A percentile compares a stretch with the other conserved stretches of the same genome.
Conservation (phyloP, 2,329 filamentous ascomycete species). For the Stagonosporopsis tanaceti region DNA sequence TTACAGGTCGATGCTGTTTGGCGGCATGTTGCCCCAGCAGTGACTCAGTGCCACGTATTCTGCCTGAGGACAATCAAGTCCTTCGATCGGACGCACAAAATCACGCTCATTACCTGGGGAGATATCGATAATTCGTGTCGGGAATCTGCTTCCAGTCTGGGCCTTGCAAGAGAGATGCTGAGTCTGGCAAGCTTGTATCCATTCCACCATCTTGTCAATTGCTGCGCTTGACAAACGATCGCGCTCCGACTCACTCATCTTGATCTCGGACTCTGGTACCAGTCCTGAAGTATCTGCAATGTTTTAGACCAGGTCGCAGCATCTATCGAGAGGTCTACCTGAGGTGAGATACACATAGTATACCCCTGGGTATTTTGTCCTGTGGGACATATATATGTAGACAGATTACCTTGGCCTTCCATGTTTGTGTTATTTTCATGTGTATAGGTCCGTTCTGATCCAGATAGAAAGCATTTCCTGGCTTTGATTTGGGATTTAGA, state of each 20-base stretch:
- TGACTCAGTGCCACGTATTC: conserved; percentile 21
- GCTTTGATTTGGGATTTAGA: conserved; percentile 10
- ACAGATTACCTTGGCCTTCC: conserved; percentile 1
- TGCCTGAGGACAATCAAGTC: neutral
- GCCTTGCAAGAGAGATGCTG: conserved; percentile 3
- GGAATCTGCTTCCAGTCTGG: neutral
- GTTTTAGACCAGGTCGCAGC: neutral
- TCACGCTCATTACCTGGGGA: neutral
- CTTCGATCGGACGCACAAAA: conserved; percentile 9
- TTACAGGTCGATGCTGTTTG: conserved; percentile 11
- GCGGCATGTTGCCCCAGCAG: conserved; percentile 21
- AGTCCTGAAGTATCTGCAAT: neutral
- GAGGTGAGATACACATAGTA: conserved; percentile 13
- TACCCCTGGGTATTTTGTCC: neutral
- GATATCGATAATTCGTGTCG: conserved; percentile 11
- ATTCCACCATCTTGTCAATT: conserved; percentile 1
- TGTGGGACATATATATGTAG: conserved; percentile 14
- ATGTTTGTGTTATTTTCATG: conserved; percentile 2
- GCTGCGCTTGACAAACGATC: conserved; percentile 8
- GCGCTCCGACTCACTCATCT: conserved; percentile 5
- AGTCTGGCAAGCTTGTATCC: conserved; percentile 6
- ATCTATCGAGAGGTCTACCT: conserved; percentile 1
- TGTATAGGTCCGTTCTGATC: conserved; percentile 9
- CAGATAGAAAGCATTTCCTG: conserved; percentile 5
- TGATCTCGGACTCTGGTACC: neutral